phyloP scores from a whole-genome alignment of 352 stramenopile genomes.

The Paralagenidium karlingii region DNA sequence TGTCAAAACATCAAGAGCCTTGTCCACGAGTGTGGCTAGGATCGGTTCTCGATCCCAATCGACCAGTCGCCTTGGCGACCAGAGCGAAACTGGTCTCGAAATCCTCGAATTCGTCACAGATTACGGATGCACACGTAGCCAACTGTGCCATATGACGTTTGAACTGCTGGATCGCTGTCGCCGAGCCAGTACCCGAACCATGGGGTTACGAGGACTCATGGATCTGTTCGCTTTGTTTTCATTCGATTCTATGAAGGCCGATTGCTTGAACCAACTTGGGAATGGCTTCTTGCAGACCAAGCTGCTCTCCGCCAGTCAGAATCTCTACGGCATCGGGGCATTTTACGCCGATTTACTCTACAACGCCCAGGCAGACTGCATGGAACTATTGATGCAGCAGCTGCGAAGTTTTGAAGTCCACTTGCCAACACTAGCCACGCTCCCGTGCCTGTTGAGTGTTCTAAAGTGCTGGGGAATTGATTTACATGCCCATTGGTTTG shows the following conservation, averaged over 20 bases:
- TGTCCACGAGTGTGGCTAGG: too few relatives aligned
- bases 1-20: too few relatives aligned
- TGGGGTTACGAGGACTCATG: constrained; percentile 27
- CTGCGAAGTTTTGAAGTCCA: constrained; percentile 2
- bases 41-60: too few relatives aligned
- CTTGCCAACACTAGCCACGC: background rate
- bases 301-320: too few relatives aligned
- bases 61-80: too few relatives aligned
- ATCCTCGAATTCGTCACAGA: constrained; percentile 17
- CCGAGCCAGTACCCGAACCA: constrained; percentile 19
- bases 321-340: constrained; percentile 8
- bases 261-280: constrained; percentile 4
- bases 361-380: constrained; percentile 14
- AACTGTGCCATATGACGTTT: too few relatives aligned
- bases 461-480: constrained; percentile 26
- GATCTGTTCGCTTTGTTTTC: constrained; percentile 25
- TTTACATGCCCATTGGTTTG: constrained; percentile 25
- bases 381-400: constrained; percentile 18
- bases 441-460: constrained; percentile 18
- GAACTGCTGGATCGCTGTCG: constrained; percentile 38
- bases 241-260: constrained; percentile 29
- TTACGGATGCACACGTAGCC: constrained; percentile 16
- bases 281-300: constrained; percentile 1
- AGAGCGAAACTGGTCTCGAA: constrained; percentile 10
- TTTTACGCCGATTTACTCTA: constrained; percentile 24